Base-by-base conservation (phyloP, 768 basidiomycete species). In the Boletus tomentosulus region DNA sequence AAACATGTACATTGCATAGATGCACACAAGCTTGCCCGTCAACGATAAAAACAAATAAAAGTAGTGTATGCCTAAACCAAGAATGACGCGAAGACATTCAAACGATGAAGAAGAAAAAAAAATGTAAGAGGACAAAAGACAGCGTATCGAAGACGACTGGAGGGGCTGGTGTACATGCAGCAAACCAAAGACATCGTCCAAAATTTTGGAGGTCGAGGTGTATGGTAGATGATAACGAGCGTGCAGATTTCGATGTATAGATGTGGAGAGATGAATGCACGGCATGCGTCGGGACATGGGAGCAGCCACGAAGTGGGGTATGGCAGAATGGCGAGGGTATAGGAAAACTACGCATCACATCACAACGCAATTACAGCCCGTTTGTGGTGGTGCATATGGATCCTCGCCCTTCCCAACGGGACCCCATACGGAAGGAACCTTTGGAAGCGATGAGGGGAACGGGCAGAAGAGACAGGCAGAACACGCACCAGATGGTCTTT, bases 351-450 rank as follows among this genome's bases (percentile, higher is more conserved):
- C 42, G 57, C 58, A 69, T 82, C 76, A 87, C 87, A 88, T 88
- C 66, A 89, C 73, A 48, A 79, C 67, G 68, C 87, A 89, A 64
- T 76, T 81, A 76, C 87, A 89, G 30, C 86, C 83, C 63, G 82
- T 76, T 47, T 84, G 79, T 65, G 85, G 89, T 48, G 91, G 88
- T 51, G 90, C 89, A 71, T 93, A 98, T 38, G 95, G 95, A 68
- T 98, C 94, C 71, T 95, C 90, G 62, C 82, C 83, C 75, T 91
- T 92, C 63, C 82, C 84, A 30, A 94, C 81, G 15, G 89, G 86
- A 19, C 95, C 95, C 95, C 95, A 98, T 49, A 98, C 89, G 33
- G 89, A 92, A 15, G 94, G 93, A 48, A 94, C 83, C 91, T 94
- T 8, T 30, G 6, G 42, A 24, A 30, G 27, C 0, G 39, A 39